Conservation (phyloP, 345 rosid genomes). For the Raphanus sativus region DNA sequence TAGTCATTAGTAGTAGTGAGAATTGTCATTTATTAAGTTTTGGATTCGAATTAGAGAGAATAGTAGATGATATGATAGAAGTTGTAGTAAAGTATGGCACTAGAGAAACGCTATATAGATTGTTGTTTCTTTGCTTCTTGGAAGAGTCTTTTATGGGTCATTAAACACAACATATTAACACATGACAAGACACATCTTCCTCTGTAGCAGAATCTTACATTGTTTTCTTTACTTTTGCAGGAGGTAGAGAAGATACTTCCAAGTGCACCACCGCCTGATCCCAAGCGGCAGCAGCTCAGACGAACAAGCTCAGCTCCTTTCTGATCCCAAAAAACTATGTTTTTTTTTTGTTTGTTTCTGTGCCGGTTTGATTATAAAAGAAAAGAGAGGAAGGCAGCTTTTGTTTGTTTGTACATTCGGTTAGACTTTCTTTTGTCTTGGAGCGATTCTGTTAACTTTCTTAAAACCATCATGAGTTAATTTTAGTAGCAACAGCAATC, state of each 20-base stretch:
- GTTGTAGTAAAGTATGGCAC: background rate
- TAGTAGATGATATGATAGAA: background rate
- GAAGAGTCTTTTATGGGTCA: background rate
- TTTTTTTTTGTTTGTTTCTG: background rate
- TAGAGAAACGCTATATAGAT: background rate
- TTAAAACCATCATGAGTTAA: background rate
- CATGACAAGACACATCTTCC: background rate
- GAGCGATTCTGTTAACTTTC: conserved; percentile 1
- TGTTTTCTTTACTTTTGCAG: conserved; percentile 33
- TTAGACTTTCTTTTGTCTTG: conserved; percentile 26
- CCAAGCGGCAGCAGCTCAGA: conserved; percentile 68
- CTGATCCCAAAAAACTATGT: conserved; percentile 26
- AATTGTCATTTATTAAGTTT: background rate
- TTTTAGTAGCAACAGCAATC: background rate
- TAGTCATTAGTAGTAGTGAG: background rate
- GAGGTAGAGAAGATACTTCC: conserved; percentile 64
- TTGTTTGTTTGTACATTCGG: conserved; percentile 39
- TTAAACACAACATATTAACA: background rate
- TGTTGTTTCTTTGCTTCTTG: background rate
- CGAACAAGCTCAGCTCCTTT: conserved; percentile 63
- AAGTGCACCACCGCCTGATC: conserved; percentile 39
- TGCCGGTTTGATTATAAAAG: background rate
- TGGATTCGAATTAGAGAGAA: background rate
- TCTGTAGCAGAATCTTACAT: background rate
- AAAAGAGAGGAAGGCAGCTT: conserved; percentile 18